Evolutionary conservation across 495 filamentous ascomycete genomes (phyloP).

Genomic region (Penicillium waksmanii): DNA sequence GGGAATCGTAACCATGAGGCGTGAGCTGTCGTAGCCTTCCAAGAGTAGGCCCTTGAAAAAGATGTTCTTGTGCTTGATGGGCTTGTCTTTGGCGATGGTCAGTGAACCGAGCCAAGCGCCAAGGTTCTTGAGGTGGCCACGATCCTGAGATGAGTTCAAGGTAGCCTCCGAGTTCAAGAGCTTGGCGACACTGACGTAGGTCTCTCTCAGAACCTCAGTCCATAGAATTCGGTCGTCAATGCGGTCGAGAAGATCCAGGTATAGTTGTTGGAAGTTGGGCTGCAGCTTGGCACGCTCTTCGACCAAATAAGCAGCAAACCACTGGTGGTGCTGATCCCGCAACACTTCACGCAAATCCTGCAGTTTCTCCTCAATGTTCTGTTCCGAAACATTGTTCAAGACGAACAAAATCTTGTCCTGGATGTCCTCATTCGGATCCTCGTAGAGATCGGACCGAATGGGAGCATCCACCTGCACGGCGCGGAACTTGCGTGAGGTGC

Average conservation of each 20-base stretch:
- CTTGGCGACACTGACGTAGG: slow-evolving; percentile 80
- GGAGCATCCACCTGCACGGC: slow-evolving; percentile 76
- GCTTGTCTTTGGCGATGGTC: slow-evolving; percentile 91
- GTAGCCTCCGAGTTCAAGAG: slow-evolving; percentile 89
- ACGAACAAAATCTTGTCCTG: slow-evolving; percentile 95
- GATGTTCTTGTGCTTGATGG: slow-evolving; percentile 94
- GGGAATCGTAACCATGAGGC: slow-evolving; percentile 87
- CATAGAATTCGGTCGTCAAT: slow-evolving; percentile 79
- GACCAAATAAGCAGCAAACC: slow-evolving; percentile 96
- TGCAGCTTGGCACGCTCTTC: slow-evolving; percentile 96
- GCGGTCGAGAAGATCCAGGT: slow-evolving; percentile 83
- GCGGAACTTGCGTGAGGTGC: slow-evolving; percentile 61
- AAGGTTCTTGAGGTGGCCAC: slow-evolving; percentile 87
- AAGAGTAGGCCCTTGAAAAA: slow-evolving; percentile 94
- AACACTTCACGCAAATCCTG: slow-evolving; percentile 76
- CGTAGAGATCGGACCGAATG: slow-evolving; percentile 58
- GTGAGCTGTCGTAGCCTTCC: slow-evolving; percentile 87
- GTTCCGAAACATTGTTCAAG: slow-evolving; percentile 91
- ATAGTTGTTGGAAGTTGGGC: slow-evolving; percentile 91
- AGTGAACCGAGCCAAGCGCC: slow-evolving; percentile 91
- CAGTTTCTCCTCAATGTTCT: slow-evolving; percentile 82
- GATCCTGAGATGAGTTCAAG: slow-evolving; percentile 75
- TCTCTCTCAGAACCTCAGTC: slow-evolving; percentile 90
- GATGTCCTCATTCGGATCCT: slow-evolving; percentile 80
- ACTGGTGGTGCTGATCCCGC: slow-evolving; percentile 81